phyloP scores from a whole-genome alignment of 331 rosid species.

The Pyracantha coccinea region DNA sequence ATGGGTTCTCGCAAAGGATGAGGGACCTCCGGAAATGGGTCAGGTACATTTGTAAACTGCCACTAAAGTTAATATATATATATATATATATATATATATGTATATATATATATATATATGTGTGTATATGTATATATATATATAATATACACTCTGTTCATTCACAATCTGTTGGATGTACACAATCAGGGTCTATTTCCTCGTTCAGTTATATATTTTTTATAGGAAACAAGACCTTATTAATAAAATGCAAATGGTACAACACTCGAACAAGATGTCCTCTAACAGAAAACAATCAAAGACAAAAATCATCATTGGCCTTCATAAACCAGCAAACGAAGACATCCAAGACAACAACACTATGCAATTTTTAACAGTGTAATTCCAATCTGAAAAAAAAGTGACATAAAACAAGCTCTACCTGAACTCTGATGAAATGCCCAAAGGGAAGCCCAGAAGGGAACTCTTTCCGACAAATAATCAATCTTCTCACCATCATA shows the following conservation, averaged over 20 bases:
- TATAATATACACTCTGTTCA: neutral
- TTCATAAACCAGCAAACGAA: neutral
- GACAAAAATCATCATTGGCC: neutral
- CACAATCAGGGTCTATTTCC: neutral
- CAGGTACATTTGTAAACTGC: constrained; percentile 45
- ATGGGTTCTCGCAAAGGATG: constrained; percentile 97
- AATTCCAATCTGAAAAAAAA: neutral
- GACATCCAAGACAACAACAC: neutral
- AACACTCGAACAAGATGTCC: neutral
- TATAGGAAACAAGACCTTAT: neutral
- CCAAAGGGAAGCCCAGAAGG: neutral
- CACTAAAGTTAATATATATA: neutral
- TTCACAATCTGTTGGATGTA: neutral
- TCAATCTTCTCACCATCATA: neutral
- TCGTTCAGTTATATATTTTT: neutral
- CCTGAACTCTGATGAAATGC: neutral
- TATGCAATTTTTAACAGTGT: neutral
- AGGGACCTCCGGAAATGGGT: constrained; percentile 97
- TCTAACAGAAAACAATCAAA: neutral
- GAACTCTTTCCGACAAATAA: neutral
- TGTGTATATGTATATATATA: neutral
- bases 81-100: neutral
- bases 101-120: neutral
- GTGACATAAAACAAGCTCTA: neutral
- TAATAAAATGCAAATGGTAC: neutral